These are phyloP conservation scores for Lentithecium fluviatile DNA, from an alignment of 495 filamentous ascomycete species.

Conservation along the genomic window DNA sequence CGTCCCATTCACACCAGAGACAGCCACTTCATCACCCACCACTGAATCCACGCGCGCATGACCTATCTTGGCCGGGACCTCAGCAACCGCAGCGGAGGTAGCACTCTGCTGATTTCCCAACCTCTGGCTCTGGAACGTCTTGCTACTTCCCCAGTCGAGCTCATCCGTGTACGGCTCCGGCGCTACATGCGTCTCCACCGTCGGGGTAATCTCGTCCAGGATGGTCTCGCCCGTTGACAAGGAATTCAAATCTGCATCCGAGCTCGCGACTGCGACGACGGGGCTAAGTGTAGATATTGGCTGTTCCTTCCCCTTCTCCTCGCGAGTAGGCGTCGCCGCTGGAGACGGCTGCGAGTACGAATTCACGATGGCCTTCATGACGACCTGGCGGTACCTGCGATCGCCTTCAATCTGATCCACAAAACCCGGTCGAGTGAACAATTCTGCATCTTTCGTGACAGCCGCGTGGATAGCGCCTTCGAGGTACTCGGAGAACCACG, in stretches of 20 bases:
- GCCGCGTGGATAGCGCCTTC: constrained; percentile 16
- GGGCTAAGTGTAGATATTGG: neutral
- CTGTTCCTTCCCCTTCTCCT: neutral
- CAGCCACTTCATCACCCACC: no score
- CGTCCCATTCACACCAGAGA: no score
- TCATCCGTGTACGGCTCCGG: constrained; percentile 18
- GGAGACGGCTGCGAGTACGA: neutral
- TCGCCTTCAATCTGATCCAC: constrained; percentile 18
- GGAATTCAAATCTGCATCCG: neutral
- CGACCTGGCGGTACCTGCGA: constrained; percentile 5
- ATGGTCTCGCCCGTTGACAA: neutral
- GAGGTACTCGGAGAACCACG: constrained; percentile 16
- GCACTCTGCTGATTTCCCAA: no score
- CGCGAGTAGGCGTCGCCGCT: neutral
- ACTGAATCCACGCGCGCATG: no score
- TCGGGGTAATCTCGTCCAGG: neutral
- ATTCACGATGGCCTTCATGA: constrained; percentile 17
- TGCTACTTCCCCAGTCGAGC: constrained; percentile 13
- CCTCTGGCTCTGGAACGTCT: constrained; percentile 4
- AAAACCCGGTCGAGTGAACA: constrained; percentile 11
- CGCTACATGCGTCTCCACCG: neutral
- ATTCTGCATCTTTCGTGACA: constrained; percentile 3
- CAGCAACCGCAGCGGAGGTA: no score
- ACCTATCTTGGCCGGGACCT: no score
- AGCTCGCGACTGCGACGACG: no score